Evolutionary conservation across 108 stramenopile species (phyloP), one percentile per base, ranked within the genome.

Genomic region (Cyclotella cryptica): DNA sequence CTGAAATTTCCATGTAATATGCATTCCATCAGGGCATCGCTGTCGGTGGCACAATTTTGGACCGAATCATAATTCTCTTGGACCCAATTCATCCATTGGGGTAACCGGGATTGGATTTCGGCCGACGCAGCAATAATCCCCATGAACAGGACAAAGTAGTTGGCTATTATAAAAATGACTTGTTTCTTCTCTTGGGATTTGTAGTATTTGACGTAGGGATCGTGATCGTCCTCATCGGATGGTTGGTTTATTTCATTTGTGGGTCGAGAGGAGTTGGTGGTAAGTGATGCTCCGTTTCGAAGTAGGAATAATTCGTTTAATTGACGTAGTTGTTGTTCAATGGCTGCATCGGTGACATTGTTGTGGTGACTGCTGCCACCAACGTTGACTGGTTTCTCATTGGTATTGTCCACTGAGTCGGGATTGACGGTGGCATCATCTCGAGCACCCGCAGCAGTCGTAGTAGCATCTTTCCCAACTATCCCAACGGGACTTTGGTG

Each of bases 141-240:
- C 43, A 95, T 62, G 83, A 95, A 95, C 27, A 94, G 73, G 10
- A 92, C 84, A 54, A 94, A 88, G 60, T 94, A 94, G 53, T 92
- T 92, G 39, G 91, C 88, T 69, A 94, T 70, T 5, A 83, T 79
- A 45, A 92, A 91, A 26, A 95, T 84, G 5, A 93, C 92, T 69
- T 95, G 92, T 69, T 86, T 85, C 83, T 91, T 91, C 61, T 94
- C 91, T 68, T 85, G 64, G 41, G 71, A 63, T 47, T 66, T 49
- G 42, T 69, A 83, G 11, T 64, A 66, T 28, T 40, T 40, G 26
- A 69, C 28, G 30, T 79, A 28, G 24, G 28, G 39, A 26, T 70
- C 47, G 40, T 59, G 22, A 29, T 61, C 55, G 45, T 67, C 65
- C 28, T 74, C 73, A 8, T 66, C 18, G 0, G 57, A 47, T 10